A percentile compares a stretch with the other conserved stretches of the same genome.
These are phyloP conservation scores for Prunus campanulata DNA, from an alignment of 306 rosid genomes.

Conservation along the genomic window DNA sequence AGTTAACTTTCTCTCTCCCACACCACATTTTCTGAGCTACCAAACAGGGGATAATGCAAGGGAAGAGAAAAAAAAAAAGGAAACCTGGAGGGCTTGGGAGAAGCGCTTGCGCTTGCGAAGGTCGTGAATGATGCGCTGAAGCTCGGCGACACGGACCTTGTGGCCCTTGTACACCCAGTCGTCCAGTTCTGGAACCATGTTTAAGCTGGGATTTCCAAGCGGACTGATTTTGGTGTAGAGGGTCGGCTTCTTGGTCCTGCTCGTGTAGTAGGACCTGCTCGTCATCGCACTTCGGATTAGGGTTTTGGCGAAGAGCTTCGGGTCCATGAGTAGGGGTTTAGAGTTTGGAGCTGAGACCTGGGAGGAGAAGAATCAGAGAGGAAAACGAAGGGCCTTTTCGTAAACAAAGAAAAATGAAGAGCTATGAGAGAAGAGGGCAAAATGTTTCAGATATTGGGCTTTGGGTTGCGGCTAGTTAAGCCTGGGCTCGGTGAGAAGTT, in stretches of 20 bases:
- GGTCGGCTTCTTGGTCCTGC: constrained; percentile 46
- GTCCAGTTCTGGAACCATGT: constrained; percentile 59
- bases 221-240: constrained; percentile 72
- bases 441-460: background rate
- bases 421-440: background rate
- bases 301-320: constrained; percentile 39
- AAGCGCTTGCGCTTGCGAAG: constrained; percentile 79
- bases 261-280: constrained; percentile 61
- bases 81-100: constrained; percentile 73
- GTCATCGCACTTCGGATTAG: constrained; percentile 25
- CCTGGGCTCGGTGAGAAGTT: background rate
- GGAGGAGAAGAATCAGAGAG: background rate
- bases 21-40: constrained; percentile 12
- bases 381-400: no score
- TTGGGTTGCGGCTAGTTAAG: background rate
- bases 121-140: constrained; percentile 74
- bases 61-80: background rate
- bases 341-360: background rate
- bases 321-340: constrained; percentile 29
- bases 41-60: background rate
- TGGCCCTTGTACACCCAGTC: constrained; percentile 74
- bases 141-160: constrained; percentile 61
- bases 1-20: background rate
- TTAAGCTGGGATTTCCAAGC: constrained; percentile 49
- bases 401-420: no score